phyloP scores from a whole-genome alignment of 2,329 filamentous ascomycete genomes.

The Exophiala calicioides region DNA sequence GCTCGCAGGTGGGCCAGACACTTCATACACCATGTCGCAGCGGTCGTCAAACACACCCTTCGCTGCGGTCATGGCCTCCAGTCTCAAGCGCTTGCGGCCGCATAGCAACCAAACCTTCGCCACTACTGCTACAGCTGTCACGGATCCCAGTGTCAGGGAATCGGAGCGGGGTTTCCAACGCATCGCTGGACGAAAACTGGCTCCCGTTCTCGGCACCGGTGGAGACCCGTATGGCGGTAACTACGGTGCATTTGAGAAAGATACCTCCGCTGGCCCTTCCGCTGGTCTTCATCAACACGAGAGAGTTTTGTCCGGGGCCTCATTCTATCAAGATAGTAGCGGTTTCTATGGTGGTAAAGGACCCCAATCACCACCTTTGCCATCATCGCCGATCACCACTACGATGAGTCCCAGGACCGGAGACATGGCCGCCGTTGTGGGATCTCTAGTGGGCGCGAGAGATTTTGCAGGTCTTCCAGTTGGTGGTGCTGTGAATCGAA shows the following conservation, averaged over 20 bases:
- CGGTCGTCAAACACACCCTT: slow-evolving; percentile 42
- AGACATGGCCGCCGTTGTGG: slow-evolving; percentile 3
- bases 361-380: slow-evolving; percentile 19
- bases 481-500: slow-evolving; percentile 8
- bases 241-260: slow-evolving; percentile 33
- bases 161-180: slow-evolving; percentile 53
- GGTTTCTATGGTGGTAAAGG: slow-evolving; percentile 32
- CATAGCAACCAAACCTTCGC: slow-evolving; percentile 38
- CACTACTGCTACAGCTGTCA: slow-evolving; percentile 37
- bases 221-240: slow-evolving; percentile 48
- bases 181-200: slow-evolving; percentile 51
- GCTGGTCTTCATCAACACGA: slow-evolving; percentile 23
- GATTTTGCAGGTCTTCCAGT: slow-evolving; percentile 19
- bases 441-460: slow-evolving; percentile 11
- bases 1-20: slow-evolving; percentile 19
- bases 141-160: slow-evolving; percentile 21
- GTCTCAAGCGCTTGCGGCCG: slow-evolving; percentile 39
- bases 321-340: slow-evolving; percentile 35
- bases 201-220: slow-evolving; percentile 47
- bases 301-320: slow-evolving; percentile 30
- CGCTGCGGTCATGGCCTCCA: slow-evolving; percentile 41
- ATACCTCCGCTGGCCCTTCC: slow-evolving; percentile 20
- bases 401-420: slow-evolving; percentile 10
- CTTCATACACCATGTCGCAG: slow-evolving; percentile 35
- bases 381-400: slow-evolving; percentile 24